phyloP scores from a whole-genome alignment of 148 eudicot species.

The Gaultheria prostrata region DNA sequence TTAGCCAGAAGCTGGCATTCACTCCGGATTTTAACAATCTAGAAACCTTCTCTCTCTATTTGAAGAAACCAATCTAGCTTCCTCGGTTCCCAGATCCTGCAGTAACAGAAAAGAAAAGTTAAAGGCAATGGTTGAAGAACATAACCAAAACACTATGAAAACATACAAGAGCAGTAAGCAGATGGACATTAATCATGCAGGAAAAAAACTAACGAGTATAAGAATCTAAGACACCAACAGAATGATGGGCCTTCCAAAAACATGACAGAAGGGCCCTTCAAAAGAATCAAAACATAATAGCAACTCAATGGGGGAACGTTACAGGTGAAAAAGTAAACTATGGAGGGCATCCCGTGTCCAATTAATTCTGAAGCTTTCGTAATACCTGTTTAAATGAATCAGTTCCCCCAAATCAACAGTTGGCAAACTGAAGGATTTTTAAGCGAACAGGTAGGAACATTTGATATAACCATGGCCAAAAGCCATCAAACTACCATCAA shows the following conservation, averaged over 20 bases:
- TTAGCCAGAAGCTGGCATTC: not conserved
- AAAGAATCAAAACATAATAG: not conserved
- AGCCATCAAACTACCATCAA: not conserved
- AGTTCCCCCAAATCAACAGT: not conserved
- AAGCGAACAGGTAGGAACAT: not conserved
- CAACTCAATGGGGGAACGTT: not conserved
- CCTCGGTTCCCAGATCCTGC: not conserved
- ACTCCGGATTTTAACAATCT: too few species aligned
- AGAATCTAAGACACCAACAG: not conserved
- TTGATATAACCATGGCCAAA: not conserved
- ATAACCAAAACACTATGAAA: not conserved
- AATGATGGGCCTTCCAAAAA: not conserved
- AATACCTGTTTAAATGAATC: not conserved
- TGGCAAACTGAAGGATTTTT: not conserved
- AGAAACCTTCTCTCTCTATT: too few species aligned
- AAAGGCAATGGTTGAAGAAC: not conserved
- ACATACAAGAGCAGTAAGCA: not conserved
- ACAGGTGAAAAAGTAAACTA: not conserved
- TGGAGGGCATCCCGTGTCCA: not conserved
- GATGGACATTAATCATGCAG: not conserved
- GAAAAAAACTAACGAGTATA: not conserved
- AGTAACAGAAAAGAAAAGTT: not conserved
- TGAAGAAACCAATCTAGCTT: not conserved
- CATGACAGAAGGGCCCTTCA: not conserved
- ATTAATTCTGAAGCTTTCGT: not conserved